Evolutionary conservation across 305 asterid species (phyloP).

Genomic region (Fraxinus floribunda): DNA sequence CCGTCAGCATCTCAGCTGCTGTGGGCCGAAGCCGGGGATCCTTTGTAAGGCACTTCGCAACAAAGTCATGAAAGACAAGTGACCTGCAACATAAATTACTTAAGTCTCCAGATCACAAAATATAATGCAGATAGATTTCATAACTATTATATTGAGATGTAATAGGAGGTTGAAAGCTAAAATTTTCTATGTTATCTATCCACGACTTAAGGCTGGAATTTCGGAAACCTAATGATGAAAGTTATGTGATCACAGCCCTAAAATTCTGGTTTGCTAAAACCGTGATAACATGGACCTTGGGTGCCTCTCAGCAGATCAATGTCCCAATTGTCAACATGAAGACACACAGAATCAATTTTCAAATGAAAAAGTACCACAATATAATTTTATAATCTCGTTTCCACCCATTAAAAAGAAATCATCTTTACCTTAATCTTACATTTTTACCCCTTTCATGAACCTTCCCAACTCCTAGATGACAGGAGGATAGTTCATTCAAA

Average conservation of each 20-base stretch:
- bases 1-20: conserved; percentile 97
- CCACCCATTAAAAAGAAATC: background rate
- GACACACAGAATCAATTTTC: background rate
- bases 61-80: conserved; percentile 91
- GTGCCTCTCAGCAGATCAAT: conserved; percentile 4
- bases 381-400: background rate
- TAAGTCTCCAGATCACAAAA: conserved; percentile 16
- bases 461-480: background rate
- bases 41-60: conserved; percentile 96
- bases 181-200: background rate
- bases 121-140: conserved; percentile 8
- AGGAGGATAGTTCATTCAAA: background rate
- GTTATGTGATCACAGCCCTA: background rate
- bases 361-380: background rate
- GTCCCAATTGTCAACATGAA: background rate
- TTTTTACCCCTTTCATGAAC: background rate
- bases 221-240: background rate
- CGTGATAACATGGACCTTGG: conserved; percentile 2
- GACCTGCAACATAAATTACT: conserved; percentile 58
- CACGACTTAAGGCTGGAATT: background rate
- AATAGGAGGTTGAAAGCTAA: conserved; percentile 10
- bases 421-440: background rate
- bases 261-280: background rate
- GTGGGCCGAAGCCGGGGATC: conserved; percentile 95
- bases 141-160: conserved; percentile 8